Evolutionary conservation across 148 eudicot genomes (phyloP).

Genomic region (Chenopodium album): DNA sequence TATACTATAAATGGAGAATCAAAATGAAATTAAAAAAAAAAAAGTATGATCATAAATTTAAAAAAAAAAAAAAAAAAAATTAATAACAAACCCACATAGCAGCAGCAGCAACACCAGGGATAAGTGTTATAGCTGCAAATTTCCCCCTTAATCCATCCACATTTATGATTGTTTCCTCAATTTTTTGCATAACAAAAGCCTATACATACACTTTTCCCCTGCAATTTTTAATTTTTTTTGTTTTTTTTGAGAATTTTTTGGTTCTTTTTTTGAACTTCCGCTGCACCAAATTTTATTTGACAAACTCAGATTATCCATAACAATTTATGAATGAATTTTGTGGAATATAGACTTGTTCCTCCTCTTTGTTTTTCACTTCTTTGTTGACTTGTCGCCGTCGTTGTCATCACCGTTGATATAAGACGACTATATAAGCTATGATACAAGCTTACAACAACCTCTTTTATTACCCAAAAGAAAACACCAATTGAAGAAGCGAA

Average conservation of each 20-base stretch:
- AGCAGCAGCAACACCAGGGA: slow-evolving; percentile 36
- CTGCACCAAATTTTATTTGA: slow-evolving; percentile 29
- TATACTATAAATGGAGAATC: slow-evolving; percentile 43
- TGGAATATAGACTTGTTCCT: slow-evolving; percentile 31
- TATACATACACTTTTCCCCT: slow-evolving; percentile 57
- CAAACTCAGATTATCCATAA: slow-evolving; percentile 32
- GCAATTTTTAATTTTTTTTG: slow-evolving; percentile 41
- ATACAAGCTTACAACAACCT: not conserved
- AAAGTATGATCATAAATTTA: slow-evolving; percentile 38
- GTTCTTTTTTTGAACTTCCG: slow-evolving; percentile 5
- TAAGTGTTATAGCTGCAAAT: slow-evolving; percentile 39
- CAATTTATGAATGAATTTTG: slow-evolving; percentile 27
- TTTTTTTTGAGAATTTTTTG: slow-evolving; percentile 21
- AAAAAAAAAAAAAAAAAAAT: slow-evolving; percentile 15
- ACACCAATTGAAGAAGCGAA: slow-evolving; percentile 21
- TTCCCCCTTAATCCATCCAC: slow-evolving; percentile 19
- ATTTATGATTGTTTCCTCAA: slow-evolving; percentile 32
- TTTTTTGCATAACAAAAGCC: slow-evolving; percentile 29
- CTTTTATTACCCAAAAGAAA: slow-evolving; percentile 20
- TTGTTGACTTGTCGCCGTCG: not conserved
- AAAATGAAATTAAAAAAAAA: slow-evolving; percentile 25
- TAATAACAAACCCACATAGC: slow-evolving; percentile 46
- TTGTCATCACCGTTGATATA: not conserved
- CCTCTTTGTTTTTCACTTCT: slow-evolving; percentile 1
- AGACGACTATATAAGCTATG: not conserved